Base-by-base conservation (phyloP, 768 basidiomycete species). In the Tricholoma bakamatsutake region DNA sequence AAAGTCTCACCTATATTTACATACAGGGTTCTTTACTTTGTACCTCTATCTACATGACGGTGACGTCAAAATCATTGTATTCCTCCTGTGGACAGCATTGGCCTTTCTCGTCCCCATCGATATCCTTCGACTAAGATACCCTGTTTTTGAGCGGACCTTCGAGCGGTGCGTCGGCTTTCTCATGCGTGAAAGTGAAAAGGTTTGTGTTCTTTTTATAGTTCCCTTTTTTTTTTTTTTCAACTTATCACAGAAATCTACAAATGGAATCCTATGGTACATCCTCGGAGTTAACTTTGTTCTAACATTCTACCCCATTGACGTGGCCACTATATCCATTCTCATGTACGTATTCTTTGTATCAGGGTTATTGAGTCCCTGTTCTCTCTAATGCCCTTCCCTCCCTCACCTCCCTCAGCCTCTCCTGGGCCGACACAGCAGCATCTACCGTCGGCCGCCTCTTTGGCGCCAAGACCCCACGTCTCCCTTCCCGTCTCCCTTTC, bases 391-490 rank as follows among this genome's bases (percentile, higher is more conserved):
- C 27, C 50, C 27, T 33, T 51, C 42, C 46, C 54, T 58, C 21
- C 30, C 35, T 43, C 63, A 96, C 46, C 54, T 58, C 21, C 30
- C 35, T 43, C 63, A 96, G 93, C 58, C 83, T 97, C 48, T 93
- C 93, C 31, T 97, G 94, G 94, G 93, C 92, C 0, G 94, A 97
- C 69, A 96, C 94, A 1, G 85, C 93, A 15, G 94, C 94, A 5
- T 96, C 94, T 9, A 95, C 91, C 11, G 75, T 96, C 60, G 94
- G 94, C 43, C 84, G 94, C n/a, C 74, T 92, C 33, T 92, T 82
- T 67, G 91, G 92, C 39, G 73, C 75, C n/a, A 71, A 73, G 46
- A 91, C 92, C 0, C 80, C 82, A 43, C 71, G 68, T 40, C 69
- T 79, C n/a, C 77, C 76, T 10, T 21, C 72, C 15, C 68, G 68